A percentile compares a stretch with the other conserved stretches of the same genome.
phyloP scores from a whole-genome alignment of 305 asterid species.

The Solanum hybrid region DNA sequence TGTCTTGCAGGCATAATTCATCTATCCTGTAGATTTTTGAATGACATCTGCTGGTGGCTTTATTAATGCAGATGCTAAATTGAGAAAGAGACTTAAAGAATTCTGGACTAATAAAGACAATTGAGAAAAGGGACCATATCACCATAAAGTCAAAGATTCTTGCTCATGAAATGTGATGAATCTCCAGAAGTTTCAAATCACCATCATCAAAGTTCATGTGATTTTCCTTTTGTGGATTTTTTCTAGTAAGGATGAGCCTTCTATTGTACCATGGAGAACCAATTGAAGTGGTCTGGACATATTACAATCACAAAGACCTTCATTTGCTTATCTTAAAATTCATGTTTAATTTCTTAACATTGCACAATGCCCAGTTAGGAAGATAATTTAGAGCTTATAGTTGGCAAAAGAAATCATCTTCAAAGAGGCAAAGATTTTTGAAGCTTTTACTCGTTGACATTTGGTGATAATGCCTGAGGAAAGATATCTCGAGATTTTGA shows the following conservation, averaged over 20 bases:
- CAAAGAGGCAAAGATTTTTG: slow-evolving; percentile 72
- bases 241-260: slow-evolving; percentile 21
- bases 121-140: slow-evolving; percentile 47
- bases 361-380: slow-evolving; percentile 78
- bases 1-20: slow-evolving; percentile 8
- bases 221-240: slow-evolving; percentile 24
- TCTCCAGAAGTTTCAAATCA: slow-evolving; percentile 34
- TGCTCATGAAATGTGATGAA: slow-evolving; percentile 38
- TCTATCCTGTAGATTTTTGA: slow-evolving; percentile 19
- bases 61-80: slow-evolving; percentile 58
- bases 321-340: slow-evolving; percentile 11
- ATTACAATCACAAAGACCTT: slow-evolving; percentile 28
- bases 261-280: slow-evolving; percentile 27
- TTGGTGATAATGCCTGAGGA: slow-evolving; percentile 52
- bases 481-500: slow-evolving; percentile 42
- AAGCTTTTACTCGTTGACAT: slow-evolving; percentile 60
- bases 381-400: slow-evolving; percentile 74
- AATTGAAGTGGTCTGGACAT: slow-evolving; percentile 42
- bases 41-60: slow-evolving; percentile 42
- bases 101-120: slow-evolving; percentile 51
- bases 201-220: slow-evolving; percentile 25
- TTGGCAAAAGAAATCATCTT: slow-evolving; percentile 79
- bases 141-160: slow-evolving; percentile 49
- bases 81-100: slow-evolving; percentile 54
- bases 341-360: slow-evolving; percentile 49